Base-by-base conservation (phyloP, 2,329 filamentous ascomycete genomes). In the Scedosporium dehoogii region DNA sequence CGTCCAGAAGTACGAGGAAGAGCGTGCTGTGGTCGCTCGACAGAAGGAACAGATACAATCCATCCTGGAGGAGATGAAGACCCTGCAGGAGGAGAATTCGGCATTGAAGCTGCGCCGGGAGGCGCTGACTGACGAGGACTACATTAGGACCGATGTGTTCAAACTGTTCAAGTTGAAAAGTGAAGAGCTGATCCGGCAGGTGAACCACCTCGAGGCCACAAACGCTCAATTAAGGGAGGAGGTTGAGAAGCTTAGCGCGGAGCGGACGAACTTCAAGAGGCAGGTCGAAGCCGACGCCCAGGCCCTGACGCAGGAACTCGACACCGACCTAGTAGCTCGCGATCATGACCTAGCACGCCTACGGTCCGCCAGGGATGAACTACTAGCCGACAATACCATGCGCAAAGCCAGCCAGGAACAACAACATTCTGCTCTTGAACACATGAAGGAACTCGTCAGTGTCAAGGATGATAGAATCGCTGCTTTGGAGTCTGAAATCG, bases 111-210 rank as follows among this genome's bases (percentile, higher is more conserved):
- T 78, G 16, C 81, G 87, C 72, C 80, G 90, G 58, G 86, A 90
- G 14, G 87, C 84, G 62, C 78, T 92, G 55, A 89, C 90, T 0
- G 94, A 99, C 69, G 94, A 99, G 65, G 94, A 99, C 69, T 97
- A 96, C 71, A 87, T 92, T 48, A 87, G 91, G 63, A 96, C 92
- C 4, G 92, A 97, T 69, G 82, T 96, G 3, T 99, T 96, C 81
- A 97, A 96, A 75, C 86, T 90, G 65, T 83, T 97, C 70, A 96
- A 92, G 75, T 84, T 83, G 25, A 91, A 97, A 69, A 90, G 96
- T 69, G 94, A 97, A 70, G 93, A 97, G 68, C 84, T 96, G 7
- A 91, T 97, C 68, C 93, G 91, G 73, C 87, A 91, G 44, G 87
- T 96, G 70, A 99, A 99, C 73, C 87, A 93, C 68, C 76, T 97